Evolutionary conservation across 352 stramenopile species (phyloP).

Genomic region (Phytophthora vignae): DNA sequence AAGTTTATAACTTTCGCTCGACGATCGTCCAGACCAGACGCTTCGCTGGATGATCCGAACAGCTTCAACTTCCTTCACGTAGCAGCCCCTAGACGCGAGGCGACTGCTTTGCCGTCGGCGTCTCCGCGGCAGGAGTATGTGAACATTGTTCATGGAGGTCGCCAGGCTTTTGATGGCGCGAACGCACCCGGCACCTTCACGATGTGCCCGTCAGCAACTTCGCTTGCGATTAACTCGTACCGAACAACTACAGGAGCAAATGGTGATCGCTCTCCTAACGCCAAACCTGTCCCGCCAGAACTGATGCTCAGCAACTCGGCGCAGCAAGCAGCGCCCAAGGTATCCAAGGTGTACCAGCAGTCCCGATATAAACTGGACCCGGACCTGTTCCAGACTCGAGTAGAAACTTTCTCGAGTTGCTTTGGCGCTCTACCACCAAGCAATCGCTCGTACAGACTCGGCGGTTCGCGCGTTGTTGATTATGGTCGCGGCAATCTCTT

Average conservation of each 20-base stretch:
- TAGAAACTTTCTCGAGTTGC: conserved; percentile 39
- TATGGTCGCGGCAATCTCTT: conserved; percentile 50
- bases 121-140: conserved; percentile 10
- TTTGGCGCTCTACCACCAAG: conserved; percentile 35
- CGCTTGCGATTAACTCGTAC: conserved; percentile 18
- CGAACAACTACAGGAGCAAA: neutral
- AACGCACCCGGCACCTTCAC: conserved; percentile 10
- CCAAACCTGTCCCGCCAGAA: conserved; percentile 12
- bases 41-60: conserved; percentile 17
- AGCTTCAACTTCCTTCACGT: conserved; percentile 47
- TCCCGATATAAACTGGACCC: conserved; percentile 59
- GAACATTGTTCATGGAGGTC: conserved; percentile 3
- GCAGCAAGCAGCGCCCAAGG: conserved; percentile 12
- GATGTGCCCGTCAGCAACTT: conserved; percentile 22
- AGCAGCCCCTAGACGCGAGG: conserved; percentile 25
- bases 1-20: conserved; percentile 25
- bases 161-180: conserved; percentile 2
- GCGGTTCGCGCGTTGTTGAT: conserved; percentile 10
- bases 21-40: conserved; percentile 16
- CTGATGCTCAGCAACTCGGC: conserved; percentile 26
- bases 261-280: neutral
- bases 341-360: conserved; percentile 46
- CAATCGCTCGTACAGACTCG: conserved; percentile 17
- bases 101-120: neutral
- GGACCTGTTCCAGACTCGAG: conserved; percentile 44